Percentiles rank a stretch among this genome's conserved stretches.
phyloP scores from a whole-genome alignment of 1,139 yeast genomes.

The Zygotorulaspora mrakii region DNA sequence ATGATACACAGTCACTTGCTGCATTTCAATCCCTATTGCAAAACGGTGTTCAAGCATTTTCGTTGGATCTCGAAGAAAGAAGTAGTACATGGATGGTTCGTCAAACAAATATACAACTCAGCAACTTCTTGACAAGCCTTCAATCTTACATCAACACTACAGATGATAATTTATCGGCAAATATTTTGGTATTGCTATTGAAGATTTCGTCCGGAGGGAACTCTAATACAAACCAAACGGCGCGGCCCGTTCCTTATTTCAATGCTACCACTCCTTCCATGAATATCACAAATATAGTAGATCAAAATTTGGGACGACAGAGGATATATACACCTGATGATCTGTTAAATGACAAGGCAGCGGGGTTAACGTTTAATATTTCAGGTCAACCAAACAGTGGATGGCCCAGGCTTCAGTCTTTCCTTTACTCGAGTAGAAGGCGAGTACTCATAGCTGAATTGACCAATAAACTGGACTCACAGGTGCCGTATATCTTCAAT shows the following conservation, averaged over 20 bases:
- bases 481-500: constrained; percentile 20
- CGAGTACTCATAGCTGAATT: constrained; percentile 39
- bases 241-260: constrained; percentile 8
- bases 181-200: constrained; percentile 52
- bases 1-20: constrained; percentile 43
- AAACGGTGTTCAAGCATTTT: constrained; percentile 51
- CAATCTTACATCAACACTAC: constrained; percentile 44
- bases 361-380: constrained; percentile 23
- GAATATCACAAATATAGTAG: constrained; percentile 22
- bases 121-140: constrained; percentile 40
- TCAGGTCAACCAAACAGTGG: constrained; percentile 25
- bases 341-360: constrained; percentile 28
- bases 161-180: constrained; percentile 54
- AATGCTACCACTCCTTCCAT: constrained; percentile 2
- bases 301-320: constrained; percentile 14
- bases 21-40: constrained; percentile 42
- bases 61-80: constrained; percentile 67
- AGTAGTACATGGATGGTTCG: constrained; percentile 53
- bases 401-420: constrained; percentile 45
- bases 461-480: constrained; percentile 13
- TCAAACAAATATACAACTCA: constrained; percentile 45
- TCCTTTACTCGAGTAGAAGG: constrained; percentile 43
- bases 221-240: constrained; percentile 20
- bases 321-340: constrained; percentile 39
- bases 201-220: constrained; percentile 26